Evolutionary conservation across 306 rosid genomes (phyloP), one percentile per base, ranked within the genome.

Genomic region (Castanea crenata): DNA sequence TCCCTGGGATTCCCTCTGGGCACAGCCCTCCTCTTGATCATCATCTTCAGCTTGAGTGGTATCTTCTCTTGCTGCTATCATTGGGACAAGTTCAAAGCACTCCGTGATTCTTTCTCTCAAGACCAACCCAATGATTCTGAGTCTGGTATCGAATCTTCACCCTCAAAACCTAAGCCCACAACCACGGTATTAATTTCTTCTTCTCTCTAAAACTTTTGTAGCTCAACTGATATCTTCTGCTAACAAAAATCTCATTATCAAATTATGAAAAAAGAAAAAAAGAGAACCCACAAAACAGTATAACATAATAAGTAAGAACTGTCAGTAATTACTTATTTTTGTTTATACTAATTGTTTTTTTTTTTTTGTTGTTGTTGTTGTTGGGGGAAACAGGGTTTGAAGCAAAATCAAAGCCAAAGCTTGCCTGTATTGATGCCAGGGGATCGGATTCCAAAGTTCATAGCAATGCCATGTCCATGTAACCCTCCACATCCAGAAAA

Each of bases 21-120:
- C 63, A 95, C 98, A 1, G 98, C 97, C 11, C 96, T 95, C 1
- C 98, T 95, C 77, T 65, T 95, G 29, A 75, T 95, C 84, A 75
- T 92, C 84, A 86, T 95, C 81, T 91, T 95, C 96, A 87, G 88
- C 92, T 69, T 95, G 72, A 95, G 99, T 70, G 99, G 99, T 32
- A 84, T 95, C 88, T 92, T 95, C 92, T 92, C 99, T 5, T 95
- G 98, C 81, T 95, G 97, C 82, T 95, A 95, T 83, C 99, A 95
- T 81, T 92, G 99, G 98, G 99, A 95, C 78, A 95, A 91, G 77
- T 81, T 92, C 88, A 87, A 97, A 52, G 87, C 98, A 2, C 80
- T 95, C 80, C 96, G 88, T 6, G 86, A 76, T 21, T 87, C 99
- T 29, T 34, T 80, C 78, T 71, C 83, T 31, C 63, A 73, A 10